Percentiles rank a stretch among this genome's conserved stretches.
Evolutionary conservation across 2,329 filamentous ascomycete genomes (phyloP).

Genomic region (Gremmenia infestans): DNA sequence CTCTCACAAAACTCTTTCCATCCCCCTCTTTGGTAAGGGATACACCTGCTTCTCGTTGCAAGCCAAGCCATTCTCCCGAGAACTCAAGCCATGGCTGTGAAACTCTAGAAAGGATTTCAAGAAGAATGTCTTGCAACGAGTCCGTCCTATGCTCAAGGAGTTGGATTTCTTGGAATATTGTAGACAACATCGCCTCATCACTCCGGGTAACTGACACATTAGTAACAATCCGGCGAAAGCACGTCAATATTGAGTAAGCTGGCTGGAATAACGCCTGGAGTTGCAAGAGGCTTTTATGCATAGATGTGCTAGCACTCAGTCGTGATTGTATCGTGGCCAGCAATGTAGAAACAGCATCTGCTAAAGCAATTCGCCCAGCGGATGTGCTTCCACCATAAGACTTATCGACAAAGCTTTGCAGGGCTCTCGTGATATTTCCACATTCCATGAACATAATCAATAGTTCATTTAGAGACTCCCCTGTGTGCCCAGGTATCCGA

Average conservation of each 20-base stretch:
- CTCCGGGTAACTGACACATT: slow-evolving; percentile 32
- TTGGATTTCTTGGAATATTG: slow-evolving; percentile 57
- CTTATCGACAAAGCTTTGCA: slow-evolving; percentile 28
- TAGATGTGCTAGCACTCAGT: slow-evolving; percentile 23
- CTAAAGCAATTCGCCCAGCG: slow-evolving; percentile 29
- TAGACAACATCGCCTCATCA: slow-evolving; percentile 58
- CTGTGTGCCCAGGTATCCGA: slow-evolving; percentile 43
- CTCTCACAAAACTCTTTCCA: slow-evolving; percentile 54
- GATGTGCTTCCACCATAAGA: slow-evolving; percentile 25
- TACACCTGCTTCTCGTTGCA: slow-evolving; percentile 52
- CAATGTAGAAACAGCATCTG: slow-evolving; percentile 36
- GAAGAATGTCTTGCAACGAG: slow-evolving; percentile 58
- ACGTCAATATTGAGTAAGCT: slow-evolving; percentile 28
- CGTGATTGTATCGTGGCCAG: slow-evolving; percentile 28
- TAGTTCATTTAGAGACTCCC: slow-evolving; percentile 47
- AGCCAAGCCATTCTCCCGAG: slow-evolving; percentile 70
- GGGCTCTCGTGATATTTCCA: slow-evolving; percentile 30
- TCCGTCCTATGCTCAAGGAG: slow-evolving; percentile 58
- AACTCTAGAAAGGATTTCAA: slow-evolving; percentile 60
- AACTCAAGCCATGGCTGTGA: slow-evolving; percentile 63
- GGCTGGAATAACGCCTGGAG: slow-evolving; percentile 30
- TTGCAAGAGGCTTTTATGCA: slow-evolving; percentile 29
- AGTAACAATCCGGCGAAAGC: slow-evolving; percentile 27
- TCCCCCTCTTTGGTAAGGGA: slow-evolving; percentile 45
- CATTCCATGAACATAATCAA: slow-evolving; percentile 33